A percentile compares a stretch with the other conserved stretches of the same genome.
phyloP scores from a whole-genome alignment of 2,329 filamentous ascomycete species.

The Pestalotiopsis sp. region DNA sequence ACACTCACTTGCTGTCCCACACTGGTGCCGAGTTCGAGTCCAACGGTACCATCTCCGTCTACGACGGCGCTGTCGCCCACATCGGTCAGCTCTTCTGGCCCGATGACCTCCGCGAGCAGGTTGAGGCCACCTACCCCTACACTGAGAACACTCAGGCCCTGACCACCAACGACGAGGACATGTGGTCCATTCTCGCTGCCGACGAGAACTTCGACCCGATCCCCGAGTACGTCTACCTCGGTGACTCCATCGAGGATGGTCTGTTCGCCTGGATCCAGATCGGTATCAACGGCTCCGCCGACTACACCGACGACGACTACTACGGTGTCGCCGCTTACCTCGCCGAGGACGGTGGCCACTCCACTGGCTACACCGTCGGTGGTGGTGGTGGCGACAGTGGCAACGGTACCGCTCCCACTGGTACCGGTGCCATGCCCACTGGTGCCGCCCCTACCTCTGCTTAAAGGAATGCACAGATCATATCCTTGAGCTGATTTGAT shows the following conservation, averaged over 20 bases:
- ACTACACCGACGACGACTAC: constrained; percentile 29
- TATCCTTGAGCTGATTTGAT: neutral
- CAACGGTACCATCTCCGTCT: constrained; percentile 32
- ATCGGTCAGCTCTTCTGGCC: constrained; percentile 37
- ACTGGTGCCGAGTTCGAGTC: constrained; percentile 28
- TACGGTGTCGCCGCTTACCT: constrained; percentile 28
- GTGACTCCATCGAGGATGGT: constrained; percentile 48
- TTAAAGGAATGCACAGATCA: neutral
- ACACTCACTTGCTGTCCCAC: constrained; percentile 43
- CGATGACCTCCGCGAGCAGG: constrained; percentile 30
- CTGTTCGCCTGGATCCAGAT: constrained; percentile 52
- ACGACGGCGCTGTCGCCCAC: constrained; percentile 30
- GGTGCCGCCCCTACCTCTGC: neutral
- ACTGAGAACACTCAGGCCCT: constrained; percentile 29
- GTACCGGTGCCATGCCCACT: neutral
- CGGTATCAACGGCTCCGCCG: constrained; percentile 44
- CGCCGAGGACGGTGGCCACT: constrained; percentile 30
- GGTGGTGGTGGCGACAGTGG: constrained; percentile 17
- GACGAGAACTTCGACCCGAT: constrained; percentile 45
- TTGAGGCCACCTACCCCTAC: constrained; percentile 33
- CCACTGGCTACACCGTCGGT: constrained; percentile 20
- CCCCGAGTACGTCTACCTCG: constrained; percentile 54
- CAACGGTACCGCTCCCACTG: constrained; percentile 4
- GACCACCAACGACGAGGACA: constrained; percentile 34
- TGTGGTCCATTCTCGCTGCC: constrained; percentile 32